phyloP scores from a whole-genome alignment of 345 rosid species.

The Eucalyptus cloeziana region DNA sequence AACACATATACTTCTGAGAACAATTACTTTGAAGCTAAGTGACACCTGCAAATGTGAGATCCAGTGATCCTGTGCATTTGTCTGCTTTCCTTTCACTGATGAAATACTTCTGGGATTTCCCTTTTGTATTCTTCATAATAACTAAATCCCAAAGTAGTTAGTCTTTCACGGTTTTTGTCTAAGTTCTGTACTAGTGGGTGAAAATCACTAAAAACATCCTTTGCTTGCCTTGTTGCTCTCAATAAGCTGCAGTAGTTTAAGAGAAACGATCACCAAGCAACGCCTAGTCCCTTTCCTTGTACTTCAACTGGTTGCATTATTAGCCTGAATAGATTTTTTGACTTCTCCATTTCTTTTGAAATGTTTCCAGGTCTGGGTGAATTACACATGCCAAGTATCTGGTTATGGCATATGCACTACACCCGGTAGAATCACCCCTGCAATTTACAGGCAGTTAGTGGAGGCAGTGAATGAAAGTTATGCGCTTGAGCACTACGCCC shows the following conservation, averaged over 20 bases:
- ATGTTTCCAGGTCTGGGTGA: slow-evolving; percentile 61
- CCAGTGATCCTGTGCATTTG: background rate
- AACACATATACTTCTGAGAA: background rate
- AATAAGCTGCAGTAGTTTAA: background rate
- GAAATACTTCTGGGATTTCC: background rate
- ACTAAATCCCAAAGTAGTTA: background rate
- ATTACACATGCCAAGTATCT: slow-evolving; percentile 47
- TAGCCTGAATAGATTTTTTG: background rate
- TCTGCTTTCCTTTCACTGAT: background rate
- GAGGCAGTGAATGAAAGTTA: slow-evolving; percentile 78
- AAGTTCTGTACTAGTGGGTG: background rate
- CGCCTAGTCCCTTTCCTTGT: background rate
- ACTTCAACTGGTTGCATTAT: background rate
- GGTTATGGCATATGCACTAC: slow-evolving; percentile 42
- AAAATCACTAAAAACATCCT: background rate
- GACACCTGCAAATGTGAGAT: background rate
- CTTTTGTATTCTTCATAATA: background rate
- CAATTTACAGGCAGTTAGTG: slow-evolving; percentile 37
- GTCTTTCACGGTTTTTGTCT: background rate
- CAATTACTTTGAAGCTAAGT: background rate
- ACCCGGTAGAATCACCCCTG: slow-evolving; percentile 79
- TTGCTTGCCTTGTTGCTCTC: background rate
- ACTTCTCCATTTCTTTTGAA: background rate
- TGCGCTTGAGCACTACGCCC: slow-evolving; percentile 82
- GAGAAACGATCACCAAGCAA: background rate